Conservation (phyloP, 257 asterid genomes). For the Ocimum tenuiflorum region DNA sequence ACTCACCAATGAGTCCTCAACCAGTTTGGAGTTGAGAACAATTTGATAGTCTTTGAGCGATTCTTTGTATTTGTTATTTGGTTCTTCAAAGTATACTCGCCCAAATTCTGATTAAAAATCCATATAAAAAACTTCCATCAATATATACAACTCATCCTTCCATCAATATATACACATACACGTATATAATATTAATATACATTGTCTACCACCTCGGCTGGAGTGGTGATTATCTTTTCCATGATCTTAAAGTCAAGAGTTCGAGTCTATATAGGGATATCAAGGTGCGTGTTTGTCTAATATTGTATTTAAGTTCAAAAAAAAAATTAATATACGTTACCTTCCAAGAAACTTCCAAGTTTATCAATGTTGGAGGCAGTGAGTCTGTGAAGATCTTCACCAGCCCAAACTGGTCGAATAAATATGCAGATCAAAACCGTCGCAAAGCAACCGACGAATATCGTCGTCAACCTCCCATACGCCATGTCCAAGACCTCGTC, state of each 20-base stretch:
- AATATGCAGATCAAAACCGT: slow-evolving; percentile 34
- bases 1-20: slow-evolving; percentile 50
- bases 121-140: too few relatives aligned
- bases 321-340: too few relatives aligned
- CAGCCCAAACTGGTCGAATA: slow-evolving; percentile 73
- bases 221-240: too few relatives aligned
- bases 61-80: slow-evolving; percentile 13
- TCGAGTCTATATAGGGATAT: too few relatives aligned
- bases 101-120: slow-evolving; percentile 41
- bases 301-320: too few relatives aligned
- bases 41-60: slow-evolving; percentile 26
- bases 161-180: too few relatives aligned
- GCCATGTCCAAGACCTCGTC: slow-evolving; percentile 48
- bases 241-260: too few relatives aligned
- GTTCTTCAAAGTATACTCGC: slow-evolving; percentile 32
- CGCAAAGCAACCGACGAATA: slow-evolving; percentile 45
- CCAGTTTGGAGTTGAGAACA: slow-evolving; percentile 46
- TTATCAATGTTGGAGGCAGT: slow-evolving; percentile 50
- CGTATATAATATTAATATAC: too few relatives aligned
- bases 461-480: slow-evolving; percentile 41
- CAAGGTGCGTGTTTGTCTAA: too few relatives aligned
- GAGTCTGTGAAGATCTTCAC: slow-evolving; percentile 52
- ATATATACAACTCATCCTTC: too few relatives aligned
- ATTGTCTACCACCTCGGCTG: too few relatives aligned
- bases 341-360: slow-evolving; percentile 52